Evolutionary conservation across 345 rosid genomes (phyloP), one percentile per base, ranked within the genome.

Genomic region (Kernera saxatilis): DNA sequence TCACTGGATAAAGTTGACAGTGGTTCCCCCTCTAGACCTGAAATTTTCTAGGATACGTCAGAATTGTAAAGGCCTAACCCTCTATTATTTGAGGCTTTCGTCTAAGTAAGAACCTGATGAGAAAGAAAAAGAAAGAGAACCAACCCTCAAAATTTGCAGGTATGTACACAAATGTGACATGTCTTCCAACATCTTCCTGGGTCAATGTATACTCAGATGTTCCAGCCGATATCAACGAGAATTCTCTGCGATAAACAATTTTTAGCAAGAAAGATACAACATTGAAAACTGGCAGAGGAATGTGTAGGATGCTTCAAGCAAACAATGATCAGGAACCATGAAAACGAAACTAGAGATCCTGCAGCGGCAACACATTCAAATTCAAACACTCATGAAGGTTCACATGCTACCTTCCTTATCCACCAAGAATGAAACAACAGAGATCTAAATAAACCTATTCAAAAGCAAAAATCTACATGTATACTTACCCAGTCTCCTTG

Each of bases 141-240:
- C 5, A 69, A 93, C 98, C 98, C 87, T 93, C 97, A 73, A 93
- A 89, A 76, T 91, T 93, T 72, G 86, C 86, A 56, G 98, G 98
- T 72, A 91, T 77, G 67, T 91, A 93, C 37, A 82, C 81, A 82
- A 93, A 93, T 56, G 86, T 85, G 62, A 93, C 74, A 37, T 78
- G 80, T 44, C 71, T 82, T 60, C 96, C 96, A 74, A 93, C 88
- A 84, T 93, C 98, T 68, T 85, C 96, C 79, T 80, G 90, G 64
- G 90, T 81, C 88, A 93, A 76, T 57, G 82, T 77, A 77, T 93
- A 91, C 77, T 88, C 96, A 45, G 92, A 72, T 49, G 92, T 89
- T 75, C 98, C 98, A 82, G 72, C 83, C 32, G 89, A 86, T 70
- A 86, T 79, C 76, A 78, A 67, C 6, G 64, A 71, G 49, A 84